Evolutionary conservation across 2,329 filamentous ascomycete genomes (phyloP).

Genomic region (Xylaria sp.): DNA sequence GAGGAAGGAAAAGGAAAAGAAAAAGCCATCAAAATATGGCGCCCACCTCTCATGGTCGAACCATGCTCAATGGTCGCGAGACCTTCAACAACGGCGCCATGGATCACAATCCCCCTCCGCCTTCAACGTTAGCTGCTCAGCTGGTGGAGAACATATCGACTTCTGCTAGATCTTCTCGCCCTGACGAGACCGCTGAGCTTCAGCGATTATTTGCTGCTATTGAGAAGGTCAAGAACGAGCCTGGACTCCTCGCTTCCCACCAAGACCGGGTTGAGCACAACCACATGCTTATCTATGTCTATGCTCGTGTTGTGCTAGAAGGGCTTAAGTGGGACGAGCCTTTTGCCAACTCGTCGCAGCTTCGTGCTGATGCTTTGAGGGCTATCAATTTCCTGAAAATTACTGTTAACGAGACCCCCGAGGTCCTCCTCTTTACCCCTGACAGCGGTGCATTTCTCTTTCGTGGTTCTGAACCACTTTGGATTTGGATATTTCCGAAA

Average conservation of each 20-base stretch:
- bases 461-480: constrained; percentile 70
- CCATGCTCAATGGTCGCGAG: constrained; percentile 42
- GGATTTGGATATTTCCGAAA: constrained; percentile 72
- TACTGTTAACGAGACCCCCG: constrained; percentile 79
- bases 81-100: constrained; percentile 40
- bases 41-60: constrained; percentile 49
- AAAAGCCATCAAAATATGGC: constrained; percentile 41
- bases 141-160: constrained; percentile 84
- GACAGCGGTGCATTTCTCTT: constrained; percentile 58
- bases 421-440: constrained; percentile 66
- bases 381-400: constrained; percentile 82
- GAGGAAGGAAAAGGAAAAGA: background rate
- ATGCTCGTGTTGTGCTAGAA: constrained; percentile 82
- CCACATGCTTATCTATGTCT: constrained; percentile 86
- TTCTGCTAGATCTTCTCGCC: constrained; percentile 68
- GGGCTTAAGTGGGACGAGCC: constrained; percentile 74
- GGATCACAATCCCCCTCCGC: constrained; percentile 58
- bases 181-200: constrained; percentile 78
- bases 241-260: constrained; percentile 65
- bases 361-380: constrained; percentile 71
- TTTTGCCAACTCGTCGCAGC: constrained; percentile 67
- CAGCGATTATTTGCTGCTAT: constrained; percentile 73
- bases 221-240: constrained; percentile 64
- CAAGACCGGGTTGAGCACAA: constrained; percentile 80
- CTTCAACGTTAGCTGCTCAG: constrained; percentile 88